Evolutionary conservation across 2,329 filamentous ascomycete genomes (phyloP).

Genomic region (Dothideomycetidae sp.): DNA sequence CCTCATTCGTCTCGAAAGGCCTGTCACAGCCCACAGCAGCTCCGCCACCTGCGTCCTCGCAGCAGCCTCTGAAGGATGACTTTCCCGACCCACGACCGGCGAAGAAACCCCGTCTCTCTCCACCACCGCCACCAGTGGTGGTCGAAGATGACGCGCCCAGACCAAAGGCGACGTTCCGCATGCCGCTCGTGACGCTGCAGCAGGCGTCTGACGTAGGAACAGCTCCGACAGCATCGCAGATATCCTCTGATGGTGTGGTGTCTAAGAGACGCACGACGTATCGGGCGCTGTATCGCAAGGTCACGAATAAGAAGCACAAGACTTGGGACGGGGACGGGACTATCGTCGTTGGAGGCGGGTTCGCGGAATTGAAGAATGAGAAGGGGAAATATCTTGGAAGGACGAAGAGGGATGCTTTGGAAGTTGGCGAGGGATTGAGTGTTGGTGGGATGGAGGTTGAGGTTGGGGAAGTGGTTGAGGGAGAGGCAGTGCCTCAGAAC

Average conservation of each 20-base stretch:
- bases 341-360: slow-evolving; percentile 42
- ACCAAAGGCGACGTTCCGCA: slow-evolving; percentile 1
- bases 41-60: not conserved
- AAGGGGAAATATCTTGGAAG: slow-evolving; percentile 50
- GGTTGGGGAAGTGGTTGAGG: slow-evolving; percentile 45
- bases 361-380: slow-evolving; percentile 46
- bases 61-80: too few relatives aligned
- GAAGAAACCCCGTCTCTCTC: slow-evolving; percentile 5
- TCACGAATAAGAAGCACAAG: slow-evolving; percentile 59
- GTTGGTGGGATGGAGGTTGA: slow-evolving; percentile 56
- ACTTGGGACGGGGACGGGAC: slow-evolving; percentile 65
- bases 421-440: slow-evolving; percentile 46
- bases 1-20: slow-evolving; percentile 6
- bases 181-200: slow-evolving; percentile 4
- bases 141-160: slow-evolving; percentile 1
- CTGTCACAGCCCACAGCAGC: not conserved
- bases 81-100: not conserved
- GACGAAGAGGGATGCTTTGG: slow-evolving; percentile 39
- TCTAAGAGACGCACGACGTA: slow-evolving; percentile 1
- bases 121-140: too few relatives aligned
- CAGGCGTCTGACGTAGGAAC: too few relatives aligned
- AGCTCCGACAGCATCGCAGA: not conserved
- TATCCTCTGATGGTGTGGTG: not conserved
- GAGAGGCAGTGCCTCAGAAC: slow-evolving; percentile 42
- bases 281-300: slow-evolving; percentile 38